These are phyloP conservation scores for Bassia scoparia DNA, from an alignment of 148 eudicot species.

Conservation along the genomic window DNA sequence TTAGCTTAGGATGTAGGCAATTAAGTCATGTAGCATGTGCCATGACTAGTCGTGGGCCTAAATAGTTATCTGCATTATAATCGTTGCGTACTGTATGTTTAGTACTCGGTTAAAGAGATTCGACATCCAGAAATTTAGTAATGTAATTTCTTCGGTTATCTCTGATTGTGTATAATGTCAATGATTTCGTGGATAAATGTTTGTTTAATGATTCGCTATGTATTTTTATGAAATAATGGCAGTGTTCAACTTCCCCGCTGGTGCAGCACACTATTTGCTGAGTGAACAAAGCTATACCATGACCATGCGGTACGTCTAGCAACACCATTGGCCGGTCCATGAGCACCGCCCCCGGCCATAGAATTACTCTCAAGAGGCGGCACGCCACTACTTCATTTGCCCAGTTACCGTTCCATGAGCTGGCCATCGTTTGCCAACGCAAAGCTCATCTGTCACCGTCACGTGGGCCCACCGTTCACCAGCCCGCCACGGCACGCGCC, in stretches of 20 bases:
- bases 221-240: not conserved
- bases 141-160: too few species aligned
- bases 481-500: slow-evolving; percentile 20
- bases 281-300: slow-evolving; percentile 38
- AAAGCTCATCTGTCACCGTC: slow-evolving; percentile 44
- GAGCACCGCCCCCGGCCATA: slow-evolving; percentile 37
- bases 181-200: too few species aligned
- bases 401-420: too few species aligned
- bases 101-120: too few species aligned
- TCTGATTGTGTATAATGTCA: too few species aligned
- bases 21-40: too few species aligned
- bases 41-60: too few species aligned
- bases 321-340: slow-evolving; percentile 27
- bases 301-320: slow-evolving; percentile 35
- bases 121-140: too few species aligned
- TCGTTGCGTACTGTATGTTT: too few species aligned
- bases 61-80: too few species aligned
- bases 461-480: slow-evolving; percentile 23
- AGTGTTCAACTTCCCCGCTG: slow-evolving; percentile 53
- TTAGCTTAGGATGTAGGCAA: too few species aligned
- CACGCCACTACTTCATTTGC: slow-evolving; percentile 50
- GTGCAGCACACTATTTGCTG: slow-evolving; percentile 55
- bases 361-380: slow-evolving; percentile 44
- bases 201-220: too few species aligned
- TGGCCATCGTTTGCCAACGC: slow-evolving; percentile 42